phyloP scores from a whole-genome alignment of 177 flowering plant genomes.

The Vitis hybrid region DNA sequence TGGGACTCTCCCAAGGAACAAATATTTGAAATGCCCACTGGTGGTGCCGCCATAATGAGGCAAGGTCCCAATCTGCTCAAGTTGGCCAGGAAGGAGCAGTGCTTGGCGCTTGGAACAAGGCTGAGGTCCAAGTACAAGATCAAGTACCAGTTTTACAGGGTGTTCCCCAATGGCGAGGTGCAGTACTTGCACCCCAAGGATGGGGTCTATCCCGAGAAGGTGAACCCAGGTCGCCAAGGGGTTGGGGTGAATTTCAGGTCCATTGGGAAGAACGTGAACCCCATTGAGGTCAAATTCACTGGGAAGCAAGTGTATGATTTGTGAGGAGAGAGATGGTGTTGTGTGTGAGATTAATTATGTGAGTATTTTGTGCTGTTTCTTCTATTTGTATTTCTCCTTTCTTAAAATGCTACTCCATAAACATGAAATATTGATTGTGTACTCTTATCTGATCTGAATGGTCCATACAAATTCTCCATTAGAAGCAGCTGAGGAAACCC shows the following conservation, averaged over 20 bases:
- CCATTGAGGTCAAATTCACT: slow-evolving; percentile 95
- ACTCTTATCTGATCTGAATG: too few relatives aligned
- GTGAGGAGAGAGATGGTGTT: slow-evolving; percentile 30
- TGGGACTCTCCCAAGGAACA: slow-evolving; percentile 98
- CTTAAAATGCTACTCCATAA: too few relatives aligned
- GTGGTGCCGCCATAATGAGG: slow-evolving; percentile 98
- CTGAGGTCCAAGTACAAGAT: slow-evolving; percentile 97
- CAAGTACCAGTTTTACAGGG: slow-evolving; percentile 95
- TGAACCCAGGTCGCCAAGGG: slow-evolving; percentile 83
- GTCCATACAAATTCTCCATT: too few relatives aligned
- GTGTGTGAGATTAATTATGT: too few relatives aligned
- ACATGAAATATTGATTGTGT: too few relatives aligned
- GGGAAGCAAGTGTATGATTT: slow-evolving; percentile 87
- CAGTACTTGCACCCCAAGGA: slow-evolving; percentile 97
- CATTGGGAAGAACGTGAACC: slow-evolving; percentile 83
- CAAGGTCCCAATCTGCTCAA: slow-evolving; percentile 90
- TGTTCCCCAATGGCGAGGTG: slow-evolving; percentile 97
- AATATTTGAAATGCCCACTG: slow-evolving; percentile 97
- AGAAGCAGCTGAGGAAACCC: too few relatives aligned
- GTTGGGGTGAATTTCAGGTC: slow-evolving; percentile 82
- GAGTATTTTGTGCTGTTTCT: background rate
- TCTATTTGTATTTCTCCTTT: background rate
- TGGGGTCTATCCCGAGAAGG: slow-evolving; percentile 99
- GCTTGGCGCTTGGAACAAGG: slow-evolving; percentile 91
- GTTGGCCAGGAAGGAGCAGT: slow-evolving; percentile 92